A percentile compares a stretch with the other conserved stretches of the same genome.
Evolutionary conservation across 768 basidiomycete genomes (phyloP).

Genomic region (Tylopilus rubrobrunneus): DNA sequence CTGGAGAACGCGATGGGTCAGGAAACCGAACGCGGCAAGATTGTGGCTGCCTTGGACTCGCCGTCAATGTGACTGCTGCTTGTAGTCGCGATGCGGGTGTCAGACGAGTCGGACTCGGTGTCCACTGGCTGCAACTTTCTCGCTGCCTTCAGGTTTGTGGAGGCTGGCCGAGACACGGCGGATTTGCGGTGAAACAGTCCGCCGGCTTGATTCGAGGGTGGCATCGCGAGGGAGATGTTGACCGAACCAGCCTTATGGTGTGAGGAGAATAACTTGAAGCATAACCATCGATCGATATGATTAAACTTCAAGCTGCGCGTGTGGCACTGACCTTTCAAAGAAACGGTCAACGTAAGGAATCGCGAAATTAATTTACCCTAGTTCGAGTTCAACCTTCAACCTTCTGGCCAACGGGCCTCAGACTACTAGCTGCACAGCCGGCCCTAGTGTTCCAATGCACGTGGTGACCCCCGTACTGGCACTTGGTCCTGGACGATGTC

Average conservation of each 20-base stretch:
- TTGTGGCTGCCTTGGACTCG: slow-evolving; percentile 4
- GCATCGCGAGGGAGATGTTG: slow-evolving; percentile 6
- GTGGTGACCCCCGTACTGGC: too few relatives aligned
- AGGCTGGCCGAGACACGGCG: background rate
- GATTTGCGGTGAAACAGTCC: background rate
- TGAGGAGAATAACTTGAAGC: too few relatives aligned
- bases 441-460: too few relatives aligned
- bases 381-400: too few relatives aligned
- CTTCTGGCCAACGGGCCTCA: too few relatives aligned
- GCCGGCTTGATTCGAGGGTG: slow-evolving; percentile 1
- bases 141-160: slow-evolving; percentile 10
- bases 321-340: too few relatives aligned
- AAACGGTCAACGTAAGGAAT: too few relatives aligned
- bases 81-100: background rate
- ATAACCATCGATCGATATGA: too few relatives aligned
- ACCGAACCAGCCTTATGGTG: background rate
- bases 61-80: slow-evolving; percentile 6
- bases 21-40: background rate
- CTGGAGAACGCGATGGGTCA: slow-evolving; percentile 6
- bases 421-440: too few relatives aligned
- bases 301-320: too few relatives aligned
- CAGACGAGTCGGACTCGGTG: slow-evolving; percentile 8
- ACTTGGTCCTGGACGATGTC: too few relatives aligned
- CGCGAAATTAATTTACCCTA: too few relatives aligned
- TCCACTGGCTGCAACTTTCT: slow-evolving; percentile 8